Conservation (phyloP, 768 basidiomycete genomes). For the Suillus ampliporus region DNA sequence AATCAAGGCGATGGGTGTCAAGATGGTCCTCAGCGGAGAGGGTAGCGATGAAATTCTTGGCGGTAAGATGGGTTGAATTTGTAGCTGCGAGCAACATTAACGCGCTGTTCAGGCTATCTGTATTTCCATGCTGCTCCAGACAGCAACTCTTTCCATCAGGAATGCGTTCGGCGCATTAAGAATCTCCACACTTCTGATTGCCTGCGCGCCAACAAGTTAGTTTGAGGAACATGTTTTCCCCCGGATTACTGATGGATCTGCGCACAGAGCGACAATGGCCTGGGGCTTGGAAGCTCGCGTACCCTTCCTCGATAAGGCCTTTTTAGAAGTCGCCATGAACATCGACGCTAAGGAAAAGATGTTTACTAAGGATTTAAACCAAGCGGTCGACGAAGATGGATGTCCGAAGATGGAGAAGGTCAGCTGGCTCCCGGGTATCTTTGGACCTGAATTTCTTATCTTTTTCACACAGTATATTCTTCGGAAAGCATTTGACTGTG, state of each 20-base stretch:
- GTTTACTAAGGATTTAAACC: conserved; percentile 81
- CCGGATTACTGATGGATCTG: conserved; percentile 12
- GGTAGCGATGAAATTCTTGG: conserved; percentile 98
- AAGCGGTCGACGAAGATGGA: conserved; percentile 84
- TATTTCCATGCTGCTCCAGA: conserved; percentile 99
- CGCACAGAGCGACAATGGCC: conserved; percentile 91
- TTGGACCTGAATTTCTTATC: conserved; percentile 11
- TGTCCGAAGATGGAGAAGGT: conserved; percentile 96
- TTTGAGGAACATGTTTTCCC: conserved; percentile 11
- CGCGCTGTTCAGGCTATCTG: conserved; percentile 73
- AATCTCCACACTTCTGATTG: conserved; percentile 98
- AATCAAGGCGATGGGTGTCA: conserved; percentile 99
- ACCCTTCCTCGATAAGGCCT: conserved; percentile 96
- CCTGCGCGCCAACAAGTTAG: conserved; percentile 95
- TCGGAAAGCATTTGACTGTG: conserved; percentile 92
- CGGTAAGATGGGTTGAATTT: conserved; percentile 52
- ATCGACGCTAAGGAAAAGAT: conserved; percentile 86
- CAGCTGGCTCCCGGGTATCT: conserved; percentile 12
- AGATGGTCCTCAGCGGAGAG: conserved; percentile 99
- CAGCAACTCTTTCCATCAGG: conserved; percentile 88
- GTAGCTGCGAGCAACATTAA: conserved; percentile 13
- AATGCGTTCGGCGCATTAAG: conserved; percentile 93
- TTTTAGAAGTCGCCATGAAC: conserved; percentile 94
- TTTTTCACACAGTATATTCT: conserved; percentile 76
- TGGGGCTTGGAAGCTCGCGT: conserved; percentile 99